Evolutionary conservation across 176 grass and related monocot genomes (phyloP), one percentile per base, ranked within the genome.

Genomic region (Canna indica): DNA sequence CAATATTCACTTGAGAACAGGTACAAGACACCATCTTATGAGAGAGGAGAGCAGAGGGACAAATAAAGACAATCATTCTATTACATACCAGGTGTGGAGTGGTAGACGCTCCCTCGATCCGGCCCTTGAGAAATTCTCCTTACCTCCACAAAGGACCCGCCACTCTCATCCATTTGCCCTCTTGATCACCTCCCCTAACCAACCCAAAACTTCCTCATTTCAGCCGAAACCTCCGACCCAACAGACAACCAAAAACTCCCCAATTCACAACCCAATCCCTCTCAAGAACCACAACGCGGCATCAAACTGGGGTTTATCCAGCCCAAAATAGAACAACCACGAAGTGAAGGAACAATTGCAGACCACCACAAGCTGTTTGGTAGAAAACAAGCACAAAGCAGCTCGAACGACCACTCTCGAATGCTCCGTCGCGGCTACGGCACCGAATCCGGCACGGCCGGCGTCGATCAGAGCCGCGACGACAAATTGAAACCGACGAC

Each of bases 41-140:
- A 30, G 5, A 18, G n/a, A 29, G n/a, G n/a, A 69, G 27, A 28
- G 29, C 42, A 68, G 38, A 26, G 22, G 20, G 38, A 44, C 1
- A 12, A 15, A 24, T n/a, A 68, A 26, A 45, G 20, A 42, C n/a
- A n/a, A n/a, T n/a, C n/a, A 38, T 42, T 17, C 7, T 31, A 7
- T 1, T 11, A 30, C 68, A 48, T 48, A 70, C 68, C 68, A 47
- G 68, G 68, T 2, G 68, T 10, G 1, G 68, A 70, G 36, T 70
- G 68, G 42, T 48, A 70, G 27, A 70, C 39, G 68, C 68, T 70
- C 26, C 68, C 68, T 46, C 68, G 68, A 50, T 70, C 68, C 41
- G 68, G 68, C 1, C 26, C 68, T 25, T 70, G 68, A 46, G 68
- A 28, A 31, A 70, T 48, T 48, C 68, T 70, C 44, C 44, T 70